Base-by-base conservation (phyloP, 106 monocot species). In the Apostasia shenzhenica region DNA sequence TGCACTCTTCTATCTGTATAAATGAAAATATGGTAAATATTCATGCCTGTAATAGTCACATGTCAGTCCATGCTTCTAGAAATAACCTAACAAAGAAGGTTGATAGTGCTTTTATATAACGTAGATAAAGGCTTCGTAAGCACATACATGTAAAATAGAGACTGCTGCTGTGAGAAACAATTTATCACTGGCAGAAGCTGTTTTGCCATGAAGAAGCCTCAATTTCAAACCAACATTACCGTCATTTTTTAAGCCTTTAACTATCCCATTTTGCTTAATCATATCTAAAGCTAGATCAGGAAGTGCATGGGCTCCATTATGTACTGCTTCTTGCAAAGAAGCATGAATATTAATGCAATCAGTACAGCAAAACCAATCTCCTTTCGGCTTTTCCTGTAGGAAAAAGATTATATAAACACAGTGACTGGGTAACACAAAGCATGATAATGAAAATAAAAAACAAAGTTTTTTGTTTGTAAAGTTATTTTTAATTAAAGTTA, bases 101-200 rank as follows among this genome's bases (percentile, higher is more conserved):
- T 7, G 62, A 11, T 12, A 63, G 41, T 2, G 12, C 10, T 42
- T 9, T 2, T 45, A 63, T 63, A 44, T 45, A 46, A 63, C 42
- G 12, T 10, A 45, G 12, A 63, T 2, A 2, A 53, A 10, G 49
- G 49, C 6, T 65, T 3, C 41, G 14, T n/a, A 45, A 54, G 14
- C 12, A 77, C 91, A 82, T 80, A 91, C 95, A 73, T 84, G 88
- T 55, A 95, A 95, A 70, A 95, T 80, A 46, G 88, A 70, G 3
- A 84, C 73, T 39, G 88, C 95, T 71, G 76, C 74, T 4, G 91
- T 82, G 54, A 95, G 86, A 54, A 95, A 72, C 26, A 80, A 65
- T 63, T 80, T 72, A 54, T 58, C 67, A 14, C 79, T 86, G 55
- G 71, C 68, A 72, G 79, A 64, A 55, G 71, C 76, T 61, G 59